phyloP scores from a whole-genome alignment of 345 rosid species.

The Barbarea vulgaris region DNA sequence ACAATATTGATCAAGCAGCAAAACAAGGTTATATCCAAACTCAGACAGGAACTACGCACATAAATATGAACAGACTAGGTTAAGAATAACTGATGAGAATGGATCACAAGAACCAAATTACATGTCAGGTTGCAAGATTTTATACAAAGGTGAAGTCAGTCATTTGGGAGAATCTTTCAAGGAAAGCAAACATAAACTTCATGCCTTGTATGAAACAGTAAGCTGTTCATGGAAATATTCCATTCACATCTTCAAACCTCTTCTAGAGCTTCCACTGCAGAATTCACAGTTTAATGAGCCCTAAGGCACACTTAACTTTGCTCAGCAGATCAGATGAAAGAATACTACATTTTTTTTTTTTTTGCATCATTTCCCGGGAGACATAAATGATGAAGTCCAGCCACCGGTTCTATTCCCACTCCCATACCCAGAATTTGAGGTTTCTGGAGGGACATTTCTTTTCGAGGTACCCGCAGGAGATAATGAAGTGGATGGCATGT shows the following conservation, averaged over 20 bases:
- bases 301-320: constrained; percentile 21
- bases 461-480: constrained; percentile 63
- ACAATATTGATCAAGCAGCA: constrained; percentile 1
- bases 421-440: constrained; percentile 59
- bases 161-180: constrained; percentile 10
- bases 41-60: constrained; percentile 2
- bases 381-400: constrained; percentile 82
- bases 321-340: constrained; percentile 1
- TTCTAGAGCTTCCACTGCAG: constrained; percentile 19
- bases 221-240: constrained; percentile 2
- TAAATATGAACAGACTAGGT: not conserved
- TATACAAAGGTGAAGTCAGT: constrained; percentile 24
- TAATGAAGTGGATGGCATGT: constrained; percentile 61
- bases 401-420: constrained; percentile 59
- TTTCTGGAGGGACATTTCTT: constrained; percentile 58
- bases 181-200: constrained; percentile 9
- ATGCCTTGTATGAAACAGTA: constrained; percentile 18
- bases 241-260: constrained; percentile 16
- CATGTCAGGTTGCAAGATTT: constrained; percentile 21
- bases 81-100: not conserved
- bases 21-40: not conserved
- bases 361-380: constrained; percentile 53
- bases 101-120: constrained; percentile 28
- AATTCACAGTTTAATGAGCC: not conserved
- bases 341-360: not conserved